phyloP scores from a whole-genome alignment of 2,329 filamentous ascomycete genomes.

The Trichoderma endophyticum region DNA sequence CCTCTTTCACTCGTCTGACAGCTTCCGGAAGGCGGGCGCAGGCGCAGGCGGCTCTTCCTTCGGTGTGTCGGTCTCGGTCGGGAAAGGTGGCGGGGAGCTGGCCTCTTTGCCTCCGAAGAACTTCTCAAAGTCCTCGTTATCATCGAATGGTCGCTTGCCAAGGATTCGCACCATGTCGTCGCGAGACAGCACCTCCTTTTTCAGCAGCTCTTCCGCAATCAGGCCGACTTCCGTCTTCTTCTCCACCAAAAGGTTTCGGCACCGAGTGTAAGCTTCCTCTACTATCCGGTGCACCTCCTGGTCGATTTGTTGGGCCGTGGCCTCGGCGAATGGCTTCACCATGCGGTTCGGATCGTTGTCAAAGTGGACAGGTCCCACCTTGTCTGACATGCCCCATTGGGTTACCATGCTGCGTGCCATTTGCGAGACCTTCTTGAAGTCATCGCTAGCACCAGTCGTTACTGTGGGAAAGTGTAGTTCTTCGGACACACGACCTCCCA shows the following conservation, averaged over 20 bases:
- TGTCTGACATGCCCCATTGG: conserved; percentile 97
- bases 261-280: conserved; percentile 88
- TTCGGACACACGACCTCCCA: conserved; percentile 91
- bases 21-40: conserved; percentile 37
- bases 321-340: conserved; percentile 93
- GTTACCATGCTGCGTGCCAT: conserved; percentile 98
- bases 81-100: conserved; percentile 57
- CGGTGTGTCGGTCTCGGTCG: conserved; percentile 42
- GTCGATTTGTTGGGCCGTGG: conserved; percentile 90
- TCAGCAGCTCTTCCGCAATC: conserved; percentile 87
- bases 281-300: conserved; percentile 87
- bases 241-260: conserved; percentile 74
- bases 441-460: conserved; percentile 89
- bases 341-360: conserved; percentile 77
- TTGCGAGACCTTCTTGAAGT: conserved; percentile 96
- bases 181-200: conserved; percentile 84
- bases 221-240: conserved; percentile 87
- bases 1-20: conserved; percentile 24
- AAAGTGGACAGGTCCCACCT: conserved; percentile 90
- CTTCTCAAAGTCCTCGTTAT: conserved; percentile 84
- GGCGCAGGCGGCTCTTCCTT: conserved; percentile 36
- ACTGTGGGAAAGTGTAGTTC: conserved; percentile 97
- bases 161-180: conserved; percentile 91
- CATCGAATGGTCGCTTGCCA: conserved; percentile 78
- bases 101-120: conserved; percentile 70